Evolutionary conservation across 2,329 filamentous ascomycete genomes (phyloP), one percentile per base, ranked within the genome.

Genomic region (Exophiala sp.): DNA sequence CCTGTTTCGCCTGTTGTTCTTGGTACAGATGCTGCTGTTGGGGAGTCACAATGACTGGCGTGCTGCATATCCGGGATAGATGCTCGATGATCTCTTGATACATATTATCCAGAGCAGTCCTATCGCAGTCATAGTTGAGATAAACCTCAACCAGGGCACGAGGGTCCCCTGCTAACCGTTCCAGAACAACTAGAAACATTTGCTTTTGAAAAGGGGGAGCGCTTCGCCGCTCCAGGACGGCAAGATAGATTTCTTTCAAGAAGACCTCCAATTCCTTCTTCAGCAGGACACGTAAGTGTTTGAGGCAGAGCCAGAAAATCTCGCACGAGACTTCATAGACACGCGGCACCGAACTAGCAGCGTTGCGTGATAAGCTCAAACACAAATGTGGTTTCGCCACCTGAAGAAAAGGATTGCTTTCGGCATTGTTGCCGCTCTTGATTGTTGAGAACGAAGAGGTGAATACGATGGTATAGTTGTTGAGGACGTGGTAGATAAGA

Each of bases 251-350:
- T 65, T 98, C 93, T 65, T 97, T 97, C 52, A 98, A 70, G 65
- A 98, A 97, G 0, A 98, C 91, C 67, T 97, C 93, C 48, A 98
- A 86, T 65, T 98, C 93, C 79, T 95, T 95, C 82, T 98, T 98
- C 69, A 98, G 86, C 56, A 90, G 85, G 2, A 93, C 85, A 54
- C 94, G 82, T 81, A 98, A 86, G 62, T 88, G 85, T 66, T 94
- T 95, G 37, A 96, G 72, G 84, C 96, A 95, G 50, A 97, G 76
- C 89, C 90, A 98, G 66, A 98, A 98, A 23, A 97, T 95, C 67
- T 98, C 93, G 62, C 87, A 90, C 66, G 88, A 91, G 35, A 97
- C 88, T 64, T 97, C 91, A 63, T 97, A 98, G 0, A 98, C 89
- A 58, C 81, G 81, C 57, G 88, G 86, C 37, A 95, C 86, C 3